Evolutionary conservation across 495 filamentous ascomycete species (phyloP), one percentile per base, ranked within the genome.

Genomic region (Aspergillus baeticus): DNA sequence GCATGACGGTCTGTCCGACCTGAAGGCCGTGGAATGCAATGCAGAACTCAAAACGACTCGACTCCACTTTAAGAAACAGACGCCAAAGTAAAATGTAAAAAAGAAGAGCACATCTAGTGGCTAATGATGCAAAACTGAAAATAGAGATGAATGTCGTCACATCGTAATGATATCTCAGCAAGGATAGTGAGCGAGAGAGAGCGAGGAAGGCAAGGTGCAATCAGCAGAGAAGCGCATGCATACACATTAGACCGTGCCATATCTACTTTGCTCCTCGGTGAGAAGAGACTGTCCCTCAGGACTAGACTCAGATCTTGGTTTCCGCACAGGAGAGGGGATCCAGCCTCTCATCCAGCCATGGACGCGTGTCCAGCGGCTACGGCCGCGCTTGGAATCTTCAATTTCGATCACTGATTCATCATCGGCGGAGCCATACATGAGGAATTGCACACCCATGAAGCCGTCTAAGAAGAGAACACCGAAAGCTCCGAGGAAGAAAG

Each of bases 401-500:
- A 59, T 65, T 55, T 54, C 67, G 51, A 33, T 55, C 23, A 66
- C 53, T 17, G 72, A 68, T 57, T 74, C 68, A 44, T 61, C 64
- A 14, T 67, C 69, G 2, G 60, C 62, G 15, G 79, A 72, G 0
- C 83, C 83, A 62, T 81, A 88, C 62, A 77, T 69, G 49, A 83
- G 67, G 62, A 87, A 90, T 58, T 90, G 87, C 46, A 86, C 63
- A 0, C 83, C 86, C 60, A 90, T 80, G 17, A 76, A 80, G 0
- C 81, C 85, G 71, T 90, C 87, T 56, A 89, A 65, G 8, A 72
- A 76, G 11, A 90, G 69, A 21, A 90, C 87, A 8, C 87, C 87
- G 18, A 84, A 85, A 2, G 87, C 86, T 10, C 87, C 87, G 1
- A 90, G 73, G 68, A 85, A 90, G 65, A 90, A 90, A 1, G 87